These are phyloP conservation scores for Pseudoperonospora humuli DNA, from an alignment of 352 stramenopile genomes.

Conservation along the genomic window DNA sequence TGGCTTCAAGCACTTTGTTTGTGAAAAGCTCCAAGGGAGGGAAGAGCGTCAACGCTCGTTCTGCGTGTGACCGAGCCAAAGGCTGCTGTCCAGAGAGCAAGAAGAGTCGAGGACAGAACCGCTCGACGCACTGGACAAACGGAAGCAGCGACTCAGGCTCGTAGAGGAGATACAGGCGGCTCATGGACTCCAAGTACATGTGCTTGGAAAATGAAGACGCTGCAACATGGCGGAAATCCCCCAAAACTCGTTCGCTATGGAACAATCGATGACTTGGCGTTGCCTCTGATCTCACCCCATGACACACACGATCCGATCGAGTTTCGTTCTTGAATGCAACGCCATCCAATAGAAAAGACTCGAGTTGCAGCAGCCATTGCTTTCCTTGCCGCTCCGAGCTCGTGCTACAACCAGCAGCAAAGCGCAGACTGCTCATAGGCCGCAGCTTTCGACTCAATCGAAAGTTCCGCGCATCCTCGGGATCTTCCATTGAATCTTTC, in stretches of 20 bases:
- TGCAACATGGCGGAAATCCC: constrained; percentile 57
- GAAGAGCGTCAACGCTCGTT: constrained; percentile 59
- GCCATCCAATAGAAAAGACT: constrained; percentile 52
- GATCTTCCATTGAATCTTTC: constrained; percentile 24
- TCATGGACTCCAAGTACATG: constrained; percentile 84
- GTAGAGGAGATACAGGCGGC: constrained; percentile 70
- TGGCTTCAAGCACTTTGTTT: constrained; percentile 19
- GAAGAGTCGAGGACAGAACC: constrained; percentile 61
- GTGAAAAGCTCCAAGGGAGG: constrained; percentile 46
- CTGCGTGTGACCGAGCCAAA: constrained; percentile 45
- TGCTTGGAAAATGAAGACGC: constrained; percentile 78
- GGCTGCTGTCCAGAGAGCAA: constrained; percentile 38
- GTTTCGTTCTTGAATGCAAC: constrained; percentile 36
- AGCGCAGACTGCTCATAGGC: constrained; percentile 72
- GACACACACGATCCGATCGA: not conserved
- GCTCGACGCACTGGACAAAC: constrained; percentile 54
- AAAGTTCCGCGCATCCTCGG: constrained; percentile 39
- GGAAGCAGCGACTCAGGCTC: constrained; percentile 40
- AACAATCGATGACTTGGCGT: constrained; percentile 74
- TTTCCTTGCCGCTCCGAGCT: constrained; percentile 42
- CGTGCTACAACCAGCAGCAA: constrained; percentile 52
- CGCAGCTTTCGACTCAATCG: constrained; percentile 67
- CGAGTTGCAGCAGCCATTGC: constrained; percentile 67
- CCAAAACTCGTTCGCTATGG: constrained; percentile 64
- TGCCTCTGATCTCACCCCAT: constrained; percentile 5